Percentiles rank a stretch among this genome's conserved stretches.
These are phyloP conservation scores for Excoecaria cochinchinensis DNA, from an alignment of 345 rosid species.

Conservation along the genomic window DNA sequence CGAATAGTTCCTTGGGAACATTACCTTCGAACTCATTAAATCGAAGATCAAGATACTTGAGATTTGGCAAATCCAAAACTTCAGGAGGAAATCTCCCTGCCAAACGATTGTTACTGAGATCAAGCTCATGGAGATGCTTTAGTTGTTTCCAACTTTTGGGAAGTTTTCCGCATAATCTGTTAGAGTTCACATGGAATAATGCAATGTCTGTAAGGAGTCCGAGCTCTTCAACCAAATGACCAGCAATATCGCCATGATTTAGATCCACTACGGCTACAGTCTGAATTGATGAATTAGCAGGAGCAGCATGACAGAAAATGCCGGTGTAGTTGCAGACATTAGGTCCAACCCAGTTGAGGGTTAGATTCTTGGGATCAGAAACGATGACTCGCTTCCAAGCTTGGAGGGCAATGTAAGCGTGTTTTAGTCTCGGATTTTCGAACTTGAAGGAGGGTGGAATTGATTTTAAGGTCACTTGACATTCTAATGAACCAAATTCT, in stretches of 20 bases:
- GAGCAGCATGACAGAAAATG: conserved; percentile 55
- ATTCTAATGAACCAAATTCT: conserved; percentile 14
- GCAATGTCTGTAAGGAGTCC: conserved; percentile 63
- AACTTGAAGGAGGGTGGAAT: conserved; percentile 38
- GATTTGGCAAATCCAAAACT: conserved; percentile 53
- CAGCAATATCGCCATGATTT: conserved; percentile 73
- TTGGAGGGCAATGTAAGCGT: conserved; percentile 76
- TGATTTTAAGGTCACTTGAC: conserved; percentile 27
- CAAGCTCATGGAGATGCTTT: conserved; percentile 24
- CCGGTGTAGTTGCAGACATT: conserved; percentile 81
- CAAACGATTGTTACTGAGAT: conserved; percentile 32
- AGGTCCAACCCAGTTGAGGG: conserved; percentile 63
- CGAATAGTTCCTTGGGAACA: conserved; percentile 58
- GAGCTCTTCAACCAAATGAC: conserved; percentile 60
- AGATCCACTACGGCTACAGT: conserved; percentile 80
- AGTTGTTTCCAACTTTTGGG: conserved; percentile 44
- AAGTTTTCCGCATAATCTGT: conserved; percentile 69
- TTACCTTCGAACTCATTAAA: conserved; percentile 83
- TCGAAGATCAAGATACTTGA: conserved; percentile 78
- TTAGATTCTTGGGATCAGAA: conserved; percentile 38
- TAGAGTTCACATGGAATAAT: conserved; percentile 71
- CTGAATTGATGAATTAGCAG: conserved; percentile 44
- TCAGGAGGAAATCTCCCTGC: conserved; percentile 59
- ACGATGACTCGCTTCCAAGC: conserved; percentile 73
- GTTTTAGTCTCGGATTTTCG: conserved; percentile 49